Percentiles rank a stretch among this genome's conserved stretches.
Evolutionary conservation across 345 rosid genomes (phyloP).

Genomic region (Arabidopsis arenosa): DNA sequence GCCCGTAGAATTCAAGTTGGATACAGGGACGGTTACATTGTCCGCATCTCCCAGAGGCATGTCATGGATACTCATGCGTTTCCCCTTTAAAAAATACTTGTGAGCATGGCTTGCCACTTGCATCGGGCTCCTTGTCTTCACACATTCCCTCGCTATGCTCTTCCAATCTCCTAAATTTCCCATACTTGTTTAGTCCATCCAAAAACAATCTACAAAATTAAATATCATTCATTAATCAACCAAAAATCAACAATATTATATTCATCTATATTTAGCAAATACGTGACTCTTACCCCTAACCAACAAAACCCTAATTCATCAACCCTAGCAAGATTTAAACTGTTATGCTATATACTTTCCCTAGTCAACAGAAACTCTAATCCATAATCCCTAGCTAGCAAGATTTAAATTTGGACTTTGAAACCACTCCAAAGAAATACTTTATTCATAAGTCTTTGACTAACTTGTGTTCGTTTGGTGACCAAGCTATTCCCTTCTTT

Average conservation of each 20-base stretch:
- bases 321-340: not conserved
- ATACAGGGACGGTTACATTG: slow-evolving; percentile 25
- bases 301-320: not conserved
- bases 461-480: slow-evolving; percentile 23
- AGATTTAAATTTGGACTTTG: not conserved
- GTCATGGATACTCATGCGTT: slow-evolving; percentile 74
- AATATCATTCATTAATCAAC: not conserved
- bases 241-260: not conserved
- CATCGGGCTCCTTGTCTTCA: slow-evolving; percentile 62
- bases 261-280: not conserved
- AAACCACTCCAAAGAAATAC: not conserved
- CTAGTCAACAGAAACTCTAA: not conserved
- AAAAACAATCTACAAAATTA: slow-evolving; percentile 54
- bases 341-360: not conserved
- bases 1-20: slow-evolving; percentile 27
- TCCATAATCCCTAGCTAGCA: not conserved
- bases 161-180: slow-evolving; percentile 70
- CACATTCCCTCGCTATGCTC: slow-evolving; percentile 64
- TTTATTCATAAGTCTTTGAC: not conserved
- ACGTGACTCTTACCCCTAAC: not conserved
- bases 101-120: slow-evolving; percentile 90
- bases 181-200: slow-evolving; percentile 51
- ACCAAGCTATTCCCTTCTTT: slow-evolving; percentile 62
- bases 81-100: slow-evolving; percentile 63
- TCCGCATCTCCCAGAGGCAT: slow-evolving; percentile 47